phyloP scores from a whole-genome alignment of 139 green algal genomes.

The Coelastrella sp. region DNA sequence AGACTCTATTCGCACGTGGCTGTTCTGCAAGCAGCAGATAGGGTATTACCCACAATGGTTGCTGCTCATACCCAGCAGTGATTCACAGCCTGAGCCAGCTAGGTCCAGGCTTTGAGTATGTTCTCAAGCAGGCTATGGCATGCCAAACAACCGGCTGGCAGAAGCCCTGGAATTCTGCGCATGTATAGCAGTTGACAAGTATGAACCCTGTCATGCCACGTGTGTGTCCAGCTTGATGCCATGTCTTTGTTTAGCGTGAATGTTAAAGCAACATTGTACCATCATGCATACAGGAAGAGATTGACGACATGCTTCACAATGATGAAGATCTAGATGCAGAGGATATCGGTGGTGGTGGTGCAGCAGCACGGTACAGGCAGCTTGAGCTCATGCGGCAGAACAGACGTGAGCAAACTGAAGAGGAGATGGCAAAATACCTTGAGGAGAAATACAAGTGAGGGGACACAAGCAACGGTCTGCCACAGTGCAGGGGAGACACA shows the following conservation, averaged over 20 bases:
- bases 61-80: too few relatives aligned
- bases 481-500: not conserved
- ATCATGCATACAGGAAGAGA: slow-evolving; percentile 66
- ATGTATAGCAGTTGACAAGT: not conserved
- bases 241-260: not conserved
- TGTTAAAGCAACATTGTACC: not conserved
- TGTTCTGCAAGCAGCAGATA: slow-evolving; percentile 1
- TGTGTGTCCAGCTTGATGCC: not conserved
- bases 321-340: slow-evolving; percentile 62
- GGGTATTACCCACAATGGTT: too few relatives aligned
- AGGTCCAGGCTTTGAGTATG: too few relatives aligned
- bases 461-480: not conserved
- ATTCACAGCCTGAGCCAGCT: too few relatives aligned
- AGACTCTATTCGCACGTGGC: not conserved
- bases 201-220: not conserved
- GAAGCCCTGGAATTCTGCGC: not conserved
- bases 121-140: too few relatives aligned
- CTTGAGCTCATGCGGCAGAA: slow-evolving; percentile 54
- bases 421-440: slow-evolving; percentile 88
- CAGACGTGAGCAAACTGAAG: slow-evolving; percentile 68
- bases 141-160: too few relatives aligned
- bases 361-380: slow-evolving; percentile 19
- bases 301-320: slow-evolving; percentile 82
- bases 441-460: slow-evolving; percentile 80
- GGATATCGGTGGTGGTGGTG: not conserved